A percentile compares a stretch with the other conserved stretches of the same genome.
These are phyloP conservation scores for Epichloe sibirici DNA, from an alignment of 2,329 filamentous ascomycete genomes.

Conservation along the genomic window DNA sequence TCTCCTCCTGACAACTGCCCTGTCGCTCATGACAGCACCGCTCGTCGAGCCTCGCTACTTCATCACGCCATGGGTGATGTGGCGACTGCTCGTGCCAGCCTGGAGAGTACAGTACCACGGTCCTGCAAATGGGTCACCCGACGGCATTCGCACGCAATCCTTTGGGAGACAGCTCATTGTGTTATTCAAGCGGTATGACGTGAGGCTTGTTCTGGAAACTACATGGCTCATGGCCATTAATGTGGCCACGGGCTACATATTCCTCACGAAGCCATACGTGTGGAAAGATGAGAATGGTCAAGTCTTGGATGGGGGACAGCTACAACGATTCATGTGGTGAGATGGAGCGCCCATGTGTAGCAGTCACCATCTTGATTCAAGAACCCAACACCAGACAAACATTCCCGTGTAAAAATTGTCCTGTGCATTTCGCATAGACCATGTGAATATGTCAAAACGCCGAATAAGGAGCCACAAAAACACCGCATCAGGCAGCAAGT, in stretches of 20 bases:
- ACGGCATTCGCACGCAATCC: not conserved
- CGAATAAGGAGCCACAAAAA: not conserved
- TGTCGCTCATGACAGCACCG: constrained; percentile 78
- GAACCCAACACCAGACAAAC: not conserved
- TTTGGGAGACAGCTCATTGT: not conserved
- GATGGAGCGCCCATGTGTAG: too few relatives aligned
- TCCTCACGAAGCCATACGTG: constrained; percentile 53
- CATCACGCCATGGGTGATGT: constrained; percentile 89
- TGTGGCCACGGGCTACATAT: constrained; percentile 54
- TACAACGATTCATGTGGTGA: constrained; percentile 78
- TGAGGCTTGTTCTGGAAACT: constrained; percentile 49
- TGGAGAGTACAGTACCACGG: constrained; percentile 20
- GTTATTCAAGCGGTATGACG: constrained; percentile 21
- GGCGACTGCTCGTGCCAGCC: constrained; percentile 66
- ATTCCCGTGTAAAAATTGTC: not conserved
- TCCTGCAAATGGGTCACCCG: not conserved
- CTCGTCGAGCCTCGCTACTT: constrained; percentile 94
- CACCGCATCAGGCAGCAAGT: not conserved
- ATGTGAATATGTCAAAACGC: not conserved
- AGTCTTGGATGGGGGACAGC: constrained; percentile 39
- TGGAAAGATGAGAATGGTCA: constrained; percentile 46
- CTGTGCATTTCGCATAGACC: not conserved
- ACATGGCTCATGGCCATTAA: constrained; percentile 58
- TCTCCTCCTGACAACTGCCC: constrained; percentile 54
- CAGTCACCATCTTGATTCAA: not conserved